A percentile compares a stretch with the other conserved stretches of the same genome.
These are phyloP conservation scores for Isatis tinctoria DNA, from an alignment of 345 rosid species.

Conservation along the genomic window DNA sequence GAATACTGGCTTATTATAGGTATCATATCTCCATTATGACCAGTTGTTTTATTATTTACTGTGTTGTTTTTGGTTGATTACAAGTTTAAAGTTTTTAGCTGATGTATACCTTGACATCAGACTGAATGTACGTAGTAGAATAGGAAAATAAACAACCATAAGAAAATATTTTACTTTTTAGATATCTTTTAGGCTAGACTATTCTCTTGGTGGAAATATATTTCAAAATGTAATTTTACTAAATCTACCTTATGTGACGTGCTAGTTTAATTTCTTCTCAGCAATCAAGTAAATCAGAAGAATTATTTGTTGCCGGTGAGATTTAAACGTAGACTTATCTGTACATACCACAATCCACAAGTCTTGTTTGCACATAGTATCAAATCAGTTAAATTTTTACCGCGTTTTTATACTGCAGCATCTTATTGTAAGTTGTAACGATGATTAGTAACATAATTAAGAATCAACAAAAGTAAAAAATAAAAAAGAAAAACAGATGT, in stretches of 20 bases:
- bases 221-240: neutral
- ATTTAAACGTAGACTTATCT: neutral
- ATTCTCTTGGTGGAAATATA: neutral
- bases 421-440: neutral
- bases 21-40: neutral
- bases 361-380: neutral
- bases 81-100: neutral
- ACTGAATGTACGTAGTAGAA: too few relatives aligned
- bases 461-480: neutral
- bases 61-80: neutral
- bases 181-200: neutral
- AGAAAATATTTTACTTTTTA: neutral
- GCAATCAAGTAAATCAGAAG: neutral
- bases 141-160: neutral
- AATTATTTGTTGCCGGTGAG: neutral
- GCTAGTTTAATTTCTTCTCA: neutral
- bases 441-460: neutral
- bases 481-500: neutral
- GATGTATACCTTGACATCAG: neutral
- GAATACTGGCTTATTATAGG: neutral
- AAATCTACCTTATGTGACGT: neutral
- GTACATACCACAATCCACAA: neutral
- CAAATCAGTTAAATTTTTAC: neutral
- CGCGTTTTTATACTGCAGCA: neutral
- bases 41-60: neutral